These are phyloP conservation scores for Coemansia sp. DNA, from an alignment of 192 early-diverging fungal genomes.

Conservation along the genomic window DNA sequence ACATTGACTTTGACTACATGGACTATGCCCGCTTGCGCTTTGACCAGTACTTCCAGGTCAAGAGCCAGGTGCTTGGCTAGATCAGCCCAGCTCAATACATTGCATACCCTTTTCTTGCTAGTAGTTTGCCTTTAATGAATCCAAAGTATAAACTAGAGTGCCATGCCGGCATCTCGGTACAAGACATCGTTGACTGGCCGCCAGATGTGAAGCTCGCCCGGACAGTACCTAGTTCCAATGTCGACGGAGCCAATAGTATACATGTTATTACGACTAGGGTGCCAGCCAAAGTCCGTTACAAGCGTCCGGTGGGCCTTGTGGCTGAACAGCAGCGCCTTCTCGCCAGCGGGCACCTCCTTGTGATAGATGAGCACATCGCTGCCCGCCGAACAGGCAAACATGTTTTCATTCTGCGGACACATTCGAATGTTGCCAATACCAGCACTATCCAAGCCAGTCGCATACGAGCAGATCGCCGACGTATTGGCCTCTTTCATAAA, in stretches of 20 bases:
- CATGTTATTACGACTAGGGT: conserved; percentile 23
- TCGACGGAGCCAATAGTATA: conserved; percentile 48
- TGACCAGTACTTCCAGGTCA: conserved; percentile 67
- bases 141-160: not conserved
- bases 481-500: conserved; percentile 6
- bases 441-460: not conserved
- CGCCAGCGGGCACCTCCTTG: not conserved
- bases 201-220: conserved; percentile 49
- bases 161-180: not conserved
- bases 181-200: conserved; percentile 13
- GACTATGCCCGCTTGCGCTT: conserved; percentile 82
- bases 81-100: not conserved
- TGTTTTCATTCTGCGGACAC: conserved; percentile 28
- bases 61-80: conserved; percentile 25
- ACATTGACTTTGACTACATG: conserved; percentile 95
- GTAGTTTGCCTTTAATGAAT: not conserved
- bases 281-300: conserved; percentile 42
- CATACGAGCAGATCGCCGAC: not conserved
- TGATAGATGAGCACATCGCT: conserved; percentile 31
- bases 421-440: conserved; percentile 14
- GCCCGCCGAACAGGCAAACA: conserved; percentile 34
- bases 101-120: not conserved
- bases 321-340: conserved; percentile 15
- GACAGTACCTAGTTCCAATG: conserved; percentile 10
- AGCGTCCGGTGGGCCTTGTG: conserved; percentile 35